phyloP scores from a whole-genome alignment of 2,329 filamentous ascomycete species.

The Calonectria multiphialidica region DNA sequence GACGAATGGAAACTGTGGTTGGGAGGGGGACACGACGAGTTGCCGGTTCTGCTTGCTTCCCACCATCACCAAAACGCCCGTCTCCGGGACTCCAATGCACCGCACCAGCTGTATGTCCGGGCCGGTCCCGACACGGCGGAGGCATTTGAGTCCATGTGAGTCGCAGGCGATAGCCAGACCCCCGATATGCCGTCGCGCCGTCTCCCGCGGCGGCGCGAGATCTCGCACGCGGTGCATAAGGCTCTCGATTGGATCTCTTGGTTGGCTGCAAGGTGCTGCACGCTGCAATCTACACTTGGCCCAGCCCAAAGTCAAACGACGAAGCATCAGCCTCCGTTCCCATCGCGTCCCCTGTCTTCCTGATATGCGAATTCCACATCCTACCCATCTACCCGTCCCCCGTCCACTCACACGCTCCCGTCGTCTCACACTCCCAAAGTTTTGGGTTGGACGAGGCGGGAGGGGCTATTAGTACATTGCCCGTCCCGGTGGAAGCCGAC shows the following conservation, averaged over 20 bases:
- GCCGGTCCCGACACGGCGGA: conserved; percentile 38
- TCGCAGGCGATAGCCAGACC: conserved; percentile 6
- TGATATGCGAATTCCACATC: neutral
- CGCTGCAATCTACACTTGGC: conserved; percentile 20
- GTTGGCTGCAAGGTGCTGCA: conserved; percentile 17
- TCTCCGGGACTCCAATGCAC: conserved; percentile 17
- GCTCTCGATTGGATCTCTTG: conserved; percentile 38
- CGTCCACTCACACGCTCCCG: neutral
- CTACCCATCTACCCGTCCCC: conserved; percentile 15
- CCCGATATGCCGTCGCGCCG: conserved; percentile 16
- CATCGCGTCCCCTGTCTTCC: conserved; percentile 5
- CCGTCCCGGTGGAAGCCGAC: conserved; percentile 17
- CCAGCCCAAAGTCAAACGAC: conserved; percentile 4
- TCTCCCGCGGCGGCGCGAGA: conserved; percentile 18
- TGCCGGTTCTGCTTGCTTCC: conserved; percentile 14
- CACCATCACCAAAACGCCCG: conserved; percentile 6
- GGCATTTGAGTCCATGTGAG: conserved; percentile 18
- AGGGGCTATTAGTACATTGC: conserved; percentile 1
- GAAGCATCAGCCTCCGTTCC: conserved; percentile 9
- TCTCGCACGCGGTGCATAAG: conserved; percentile 25
- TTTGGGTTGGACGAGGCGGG: conserved; percentile 25
- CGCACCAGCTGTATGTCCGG: conserved; percentile 39
- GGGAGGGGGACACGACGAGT: conserved; percentile 5
- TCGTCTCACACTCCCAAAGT: conserved; percentile 18
- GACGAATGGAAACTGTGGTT: conserved; percentile 1